phyloP scores from a whole-genome alignment of 2,329 filamentous ascomycete genomes.

The Onygena corvina region DNA sequence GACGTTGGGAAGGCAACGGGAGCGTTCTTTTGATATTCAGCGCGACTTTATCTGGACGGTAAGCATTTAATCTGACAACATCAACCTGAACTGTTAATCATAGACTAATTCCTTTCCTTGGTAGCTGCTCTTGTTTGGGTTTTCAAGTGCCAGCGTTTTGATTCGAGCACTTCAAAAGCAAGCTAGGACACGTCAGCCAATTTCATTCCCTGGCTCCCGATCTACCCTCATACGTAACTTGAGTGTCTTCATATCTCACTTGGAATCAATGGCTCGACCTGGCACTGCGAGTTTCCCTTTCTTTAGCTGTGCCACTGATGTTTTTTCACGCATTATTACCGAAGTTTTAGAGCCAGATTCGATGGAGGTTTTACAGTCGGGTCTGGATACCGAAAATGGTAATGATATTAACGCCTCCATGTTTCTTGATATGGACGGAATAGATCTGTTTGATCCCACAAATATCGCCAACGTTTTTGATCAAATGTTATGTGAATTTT shows the following conservation, averaged over 20 bases:
- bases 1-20: not conserved
- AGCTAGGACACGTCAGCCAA: not conserved
- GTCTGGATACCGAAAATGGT: not conserved
- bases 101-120: not conserved
- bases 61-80: not conserved
- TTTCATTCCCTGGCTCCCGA: not conserved
- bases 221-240: slow-evolving; percentile 1
- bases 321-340: slow-evolving; percentile 1
- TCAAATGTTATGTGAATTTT: slow-evolving; percentile 5
- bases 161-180: slow-evolving; percentile 2
- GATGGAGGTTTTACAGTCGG: not conserved
- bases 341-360: slow-evolving; percentile 2
- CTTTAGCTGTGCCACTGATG: not conserved
- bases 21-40: slow-evolving; percentile 1
- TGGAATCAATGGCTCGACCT: not conserved
- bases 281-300: not conserved
- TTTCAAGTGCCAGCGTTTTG: slow-evolving; percentile 3
- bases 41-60: slow-evolving; percentile 6
- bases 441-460: not conserved
- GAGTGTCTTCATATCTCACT: not conserved
- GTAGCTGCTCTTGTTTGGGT: not conserved
- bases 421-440: not conserved
- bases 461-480: slow-evolving; percentile 1
- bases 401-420: not conserved
- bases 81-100: not conserved